phyloP scores from a whole-genome alignment of 148 eudicot genomes.

The Vaccinium vitisidaea region DNA sequence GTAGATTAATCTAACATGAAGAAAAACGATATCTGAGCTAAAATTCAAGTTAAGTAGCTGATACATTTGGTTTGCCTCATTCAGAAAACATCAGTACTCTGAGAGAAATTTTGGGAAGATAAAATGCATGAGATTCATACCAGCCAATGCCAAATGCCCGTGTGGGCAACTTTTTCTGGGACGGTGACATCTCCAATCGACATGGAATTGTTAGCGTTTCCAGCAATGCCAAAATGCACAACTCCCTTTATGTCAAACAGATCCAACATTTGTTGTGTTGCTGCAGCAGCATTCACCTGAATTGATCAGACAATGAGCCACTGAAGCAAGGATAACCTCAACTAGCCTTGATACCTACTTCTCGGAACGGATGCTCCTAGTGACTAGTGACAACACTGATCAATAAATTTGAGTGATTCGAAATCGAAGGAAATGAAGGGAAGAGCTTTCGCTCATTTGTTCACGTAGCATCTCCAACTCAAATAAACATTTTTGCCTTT shows the following conservation, averaged over 20 bases:
- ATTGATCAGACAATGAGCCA: background rate
- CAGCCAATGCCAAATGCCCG: background rate
- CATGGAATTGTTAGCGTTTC: slow-evolving; percentile 25
- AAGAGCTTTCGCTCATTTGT: background rate
- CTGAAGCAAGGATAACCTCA: background rate
- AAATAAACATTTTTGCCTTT: background rate
- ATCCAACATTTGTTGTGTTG: slow-evolving; percentile 28
- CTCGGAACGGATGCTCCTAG: background rate
- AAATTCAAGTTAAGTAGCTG: background rate
- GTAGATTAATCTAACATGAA: background rate
- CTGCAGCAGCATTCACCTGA: slow-evolving; percentile 28
- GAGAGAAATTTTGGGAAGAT: background rate
- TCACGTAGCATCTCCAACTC: background rate
- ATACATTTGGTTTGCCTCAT: background rate
- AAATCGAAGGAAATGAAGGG: background rate
- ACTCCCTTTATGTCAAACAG: slow-evolving; percentile 24
- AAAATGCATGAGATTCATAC: background rate
- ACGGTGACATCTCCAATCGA: slow-evolving; percentile 27
- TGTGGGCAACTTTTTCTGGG: slow-evolving; percentile 4
- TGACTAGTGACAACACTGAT: background rate
- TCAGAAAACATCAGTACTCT: background rate
- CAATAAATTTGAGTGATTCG: background rate
- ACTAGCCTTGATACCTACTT: background rate
- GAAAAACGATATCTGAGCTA: background rate
- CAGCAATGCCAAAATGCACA: slow-evolving; percentile 20